Percentiles rank a stretch among this genome's conserved stretches.
Evolutionary conservation across 805 yeast species (phyloP).

Genomic region (Yamadazyma insecticola): DNA sequence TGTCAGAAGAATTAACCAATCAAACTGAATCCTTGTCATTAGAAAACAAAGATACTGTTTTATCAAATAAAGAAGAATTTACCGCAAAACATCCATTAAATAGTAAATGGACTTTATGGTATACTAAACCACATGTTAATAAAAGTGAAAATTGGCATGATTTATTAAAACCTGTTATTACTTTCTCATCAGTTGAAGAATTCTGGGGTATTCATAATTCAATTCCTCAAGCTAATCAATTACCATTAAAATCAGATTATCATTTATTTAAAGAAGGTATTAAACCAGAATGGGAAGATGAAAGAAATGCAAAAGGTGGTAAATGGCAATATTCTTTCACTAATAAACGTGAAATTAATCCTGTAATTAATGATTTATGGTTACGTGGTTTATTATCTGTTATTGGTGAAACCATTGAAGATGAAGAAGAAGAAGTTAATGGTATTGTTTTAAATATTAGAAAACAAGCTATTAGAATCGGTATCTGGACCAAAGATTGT

Average conservation of each 20-base stretch:
- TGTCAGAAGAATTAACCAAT: conserved; percentile 43
- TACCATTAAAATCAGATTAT: conserved; percentile 90
- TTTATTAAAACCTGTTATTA: conserved; percentile 85
- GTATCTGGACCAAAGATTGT: conserved; percentile 89
- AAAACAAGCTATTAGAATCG: conserved; percentile 75
- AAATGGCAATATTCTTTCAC: conserved; percentile 75
- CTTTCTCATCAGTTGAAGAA: conserved; percentile 93
- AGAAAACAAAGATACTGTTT: conserved; percentile 44
- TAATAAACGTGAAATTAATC: conserved; percentile 55
- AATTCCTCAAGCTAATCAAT: conserved; percentile 84
- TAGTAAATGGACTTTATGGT: conserved; percentile 95
- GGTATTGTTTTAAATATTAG: conserved; percentile 92
- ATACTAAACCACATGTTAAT: conserved; percentile 86
- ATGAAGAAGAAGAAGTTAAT: conserved; percentile 77
- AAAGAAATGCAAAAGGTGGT: conserved; percentile 83
- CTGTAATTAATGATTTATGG: conserved; percentile 86
- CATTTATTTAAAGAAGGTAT: conserved; percentile 91
- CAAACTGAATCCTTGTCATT: conserved; percentile 42
- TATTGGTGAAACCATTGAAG: conserved; percentile 93
- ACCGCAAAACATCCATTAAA: conserved; percentile 84
- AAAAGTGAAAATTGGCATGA: conserved; percentile 86
- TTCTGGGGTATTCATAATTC: conserved; percentile 98
- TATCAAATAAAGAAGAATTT: conserved; percentile 59
- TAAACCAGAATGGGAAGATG: conserved; percentile 99
- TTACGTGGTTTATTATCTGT: conserved; percentile 81